These are phyloP conservation scores for Pogostemon cablin DNA, from an alignment of 257 asterid genomes.

Conservation along the genomic window DNA sequence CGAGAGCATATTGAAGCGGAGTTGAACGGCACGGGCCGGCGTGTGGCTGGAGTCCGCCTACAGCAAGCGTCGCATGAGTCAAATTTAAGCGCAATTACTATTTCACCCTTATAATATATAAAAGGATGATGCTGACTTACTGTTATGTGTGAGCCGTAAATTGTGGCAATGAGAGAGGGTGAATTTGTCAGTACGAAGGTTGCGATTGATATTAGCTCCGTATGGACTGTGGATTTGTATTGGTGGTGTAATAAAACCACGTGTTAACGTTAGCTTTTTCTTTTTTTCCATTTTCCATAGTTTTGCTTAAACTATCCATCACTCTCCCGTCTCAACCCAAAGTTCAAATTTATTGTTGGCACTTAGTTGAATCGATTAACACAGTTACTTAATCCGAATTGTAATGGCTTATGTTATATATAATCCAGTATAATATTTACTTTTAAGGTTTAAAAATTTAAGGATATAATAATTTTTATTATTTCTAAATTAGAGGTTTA, in stretches of 20 bases:
- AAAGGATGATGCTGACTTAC: no score
- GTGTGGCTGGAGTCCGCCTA: constrained; percentile 51
- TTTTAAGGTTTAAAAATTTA: no score
- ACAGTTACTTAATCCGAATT: no score
- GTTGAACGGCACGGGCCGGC: constrained; percentile 44
- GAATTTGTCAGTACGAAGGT: constrained; percentile 17
- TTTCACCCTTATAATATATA: background rate
- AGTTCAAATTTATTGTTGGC: no score
- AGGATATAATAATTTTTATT: no score
- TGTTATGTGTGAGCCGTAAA: background rate
- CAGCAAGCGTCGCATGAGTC: constrained; percentile 36
- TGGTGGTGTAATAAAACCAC: constrained; percentile 39
- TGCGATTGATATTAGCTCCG: constrained; percentile 27
- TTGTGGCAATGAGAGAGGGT: constrained; percentile 20
- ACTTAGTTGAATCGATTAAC: no score
- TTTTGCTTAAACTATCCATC: no score
- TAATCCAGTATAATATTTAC: no score
- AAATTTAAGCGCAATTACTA: background rate
- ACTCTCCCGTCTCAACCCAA: no score
- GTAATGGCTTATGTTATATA: no score
- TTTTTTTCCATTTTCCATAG: no score
- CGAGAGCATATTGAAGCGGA: background rate
- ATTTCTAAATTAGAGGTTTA: no score
- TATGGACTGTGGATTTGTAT: constrained; percentile 29
- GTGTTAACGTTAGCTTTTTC: constrained; percentile 20